These are phyloP conservation scores for Myxozyma neotropica DNA, from an alignment of 805 yeast genomes.

Conservation along the genomic window DNA sequence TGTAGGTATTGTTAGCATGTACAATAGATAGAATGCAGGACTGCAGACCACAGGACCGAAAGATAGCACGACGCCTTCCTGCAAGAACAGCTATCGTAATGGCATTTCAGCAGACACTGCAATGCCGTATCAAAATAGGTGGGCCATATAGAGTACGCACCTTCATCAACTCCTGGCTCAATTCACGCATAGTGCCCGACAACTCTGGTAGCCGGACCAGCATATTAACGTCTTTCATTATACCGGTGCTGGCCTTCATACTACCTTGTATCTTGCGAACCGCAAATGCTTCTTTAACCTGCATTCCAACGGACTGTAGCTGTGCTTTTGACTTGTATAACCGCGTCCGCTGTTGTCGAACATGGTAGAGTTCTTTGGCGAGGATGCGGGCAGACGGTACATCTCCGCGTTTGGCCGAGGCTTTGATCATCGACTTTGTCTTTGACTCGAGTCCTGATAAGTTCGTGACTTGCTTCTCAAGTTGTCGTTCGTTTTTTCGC, in stretches of 20 bases:
- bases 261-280: conserved; percentile 80
- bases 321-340: conserved; percentile 82
- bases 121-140: background rate
- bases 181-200: conserved; percentile 77
- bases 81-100: too few species aligned
- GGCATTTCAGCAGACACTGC: too few species aligned
- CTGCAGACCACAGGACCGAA: too few species aligned
- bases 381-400: conserved; percentile 71
- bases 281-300: conserved; percentile 88
- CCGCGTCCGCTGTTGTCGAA: conserved; percentile 72
- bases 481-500: conserved; percentile 80
- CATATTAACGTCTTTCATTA: conserved; percentile 86
- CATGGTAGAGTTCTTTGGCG: conserved; percentile 77
- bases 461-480: conserved; percentile 74
- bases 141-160: conserved; percentile 2
- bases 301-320: conserved; percentile 80
- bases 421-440: conserved; percentile 74
- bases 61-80: too few species aligned
- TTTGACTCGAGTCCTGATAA: conserved; percentile 65
- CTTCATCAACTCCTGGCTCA: conserved; percentile 77
- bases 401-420: conserved; percentile 77
- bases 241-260: conserved; percentile 71
- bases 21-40: too few species aligned
- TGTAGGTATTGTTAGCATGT: conserved; percentile 18
- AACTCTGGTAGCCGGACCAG: conserved; percentile 78